These are phyloP conservation scores for Fragilaria crotonensis DNA, from an alignment of 108 stramenopile genomes.

Conservation along the genomic window DNA sequence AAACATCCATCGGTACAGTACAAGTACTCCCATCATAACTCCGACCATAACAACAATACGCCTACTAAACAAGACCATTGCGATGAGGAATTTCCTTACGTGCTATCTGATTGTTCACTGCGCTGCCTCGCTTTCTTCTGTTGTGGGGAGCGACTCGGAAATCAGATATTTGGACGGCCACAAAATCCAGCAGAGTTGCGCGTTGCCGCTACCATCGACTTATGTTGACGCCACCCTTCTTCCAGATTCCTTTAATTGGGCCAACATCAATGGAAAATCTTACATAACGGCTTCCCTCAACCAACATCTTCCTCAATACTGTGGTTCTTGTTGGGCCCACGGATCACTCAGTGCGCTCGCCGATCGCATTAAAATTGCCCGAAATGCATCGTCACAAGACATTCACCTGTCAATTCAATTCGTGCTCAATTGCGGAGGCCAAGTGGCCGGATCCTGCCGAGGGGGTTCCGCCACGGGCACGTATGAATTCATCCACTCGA, in stretches of 20 bases:
- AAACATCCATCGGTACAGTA: too few relatives aligned
- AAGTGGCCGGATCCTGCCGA: slow-evolving; percentile 11
- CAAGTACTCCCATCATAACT: too few relatives aligned
- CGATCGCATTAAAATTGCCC: slow-evolving; percentile 76
- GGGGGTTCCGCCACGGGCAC: slow-evolving; percentile 51
- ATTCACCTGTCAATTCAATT: slow-evolving; percentile 25
- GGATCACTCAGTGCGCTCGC: slow-evolving; percentile 56
- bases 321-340: slow-evolving; percentile 82
- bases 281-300: slow-evolving; percentile 57
- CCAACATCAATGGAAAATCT: slow-evolving; percentile 45
- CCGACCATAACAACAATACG: too few relatives aligned
- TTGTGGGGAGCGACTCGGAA: too few relatives aligned
- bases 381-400: slow-evolving; percentile 5
- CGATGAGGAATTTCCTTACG: too few relatives aligned
- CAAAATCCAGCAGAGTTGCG: slow-evolving; percentile 1
- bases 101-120: too few relatives aligned
- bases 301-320: slow-evolving; percentile 79
- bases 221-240: slow-evolving; percentile 49
- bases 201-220: slow-evolving; percentile 13
- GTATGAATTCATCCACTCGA: slow-evolving; percentile 56
- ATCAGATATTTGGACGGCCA: slow-evolving; percentile 11
- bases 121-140: too few relatives aligned
- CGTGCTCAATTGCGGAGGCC: slow-evolving; percentile 39
- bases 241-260: slow-evolving; percentile 50
- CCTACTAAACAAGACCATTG: too few relatives aligned